phyloP scores from a whole-genome alignment of 306 rosid species.

The Trifolium pratense region DNA sequence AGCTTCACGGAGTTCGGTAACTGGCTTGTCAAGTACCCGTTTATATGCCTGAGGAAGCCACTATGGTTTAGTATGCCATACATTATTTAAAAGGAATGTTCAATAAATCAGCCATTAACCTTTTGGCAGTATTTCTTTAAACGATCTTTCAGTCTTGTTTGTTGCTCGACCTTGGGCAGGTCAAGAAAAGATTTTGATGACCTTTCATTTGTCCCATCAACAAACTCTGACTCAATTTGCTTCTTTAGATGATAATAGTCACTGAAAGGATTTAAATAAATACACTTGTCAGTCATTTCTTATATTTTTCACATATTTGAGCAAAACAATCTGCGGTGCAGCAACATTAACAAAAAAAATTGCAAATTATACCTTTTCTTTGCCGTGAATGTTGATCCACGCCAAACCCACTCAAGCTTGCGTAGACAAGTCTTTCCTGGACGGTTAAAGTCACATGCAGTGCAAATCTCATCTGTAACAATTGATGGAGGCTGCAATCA shows the following conservation, averaged over 20 bases:
- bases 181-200: slow-evolving; percentile 82
- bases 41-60: slow-evolving; percentile 76
- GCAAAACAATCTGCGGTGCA: slow-evolving; percentile 14
- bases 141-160: slow-evolving; percentile 83
- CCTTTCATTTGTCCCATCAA: slow-evolving; percentile 60
- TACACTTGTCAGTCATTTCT: slow-evolving; percentile 40
- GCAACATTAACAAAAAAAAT: slow-evolving; percentile 33
- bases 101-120: slow-evolving; percentile 56
- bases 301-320: slow-evolving; percentile 34
- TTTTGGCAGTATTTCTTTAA: slow-evolving; percentile 95
- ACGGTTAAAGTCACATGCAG: slow-evolving; percentile 98
- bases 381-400: slow-evolving; percentile 91
- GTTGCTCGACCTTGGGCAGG: slow-evolving; percentile 89
- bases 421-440: slow-evolving; percentile 96
- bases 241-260: slow-evolving; percentile 90
- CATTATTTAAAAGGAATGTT: slow-evolving; percentile 41
- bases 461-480: slow-evolving; percentile 94
- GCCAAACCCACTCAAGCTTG: slow-evolving; percentile 99
- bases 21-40: slow-evolving; percentile 91
- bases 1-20: slow-evolving; percentile 91
- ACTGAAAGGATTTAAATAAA: slow-evolving; percentile 56
- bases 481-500: slow-evolving; percentile 88
- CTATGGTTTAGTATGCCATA: slow-evolving; percentile 44
- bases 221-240: slow-evolving; percentile 95
- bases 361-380: slow-evolving; percentile 66